Base-by-base conservation (phyloP, 2,329 filamentous ascomycete genomes). In the Akanthomyces dipterigenus region DNA sequence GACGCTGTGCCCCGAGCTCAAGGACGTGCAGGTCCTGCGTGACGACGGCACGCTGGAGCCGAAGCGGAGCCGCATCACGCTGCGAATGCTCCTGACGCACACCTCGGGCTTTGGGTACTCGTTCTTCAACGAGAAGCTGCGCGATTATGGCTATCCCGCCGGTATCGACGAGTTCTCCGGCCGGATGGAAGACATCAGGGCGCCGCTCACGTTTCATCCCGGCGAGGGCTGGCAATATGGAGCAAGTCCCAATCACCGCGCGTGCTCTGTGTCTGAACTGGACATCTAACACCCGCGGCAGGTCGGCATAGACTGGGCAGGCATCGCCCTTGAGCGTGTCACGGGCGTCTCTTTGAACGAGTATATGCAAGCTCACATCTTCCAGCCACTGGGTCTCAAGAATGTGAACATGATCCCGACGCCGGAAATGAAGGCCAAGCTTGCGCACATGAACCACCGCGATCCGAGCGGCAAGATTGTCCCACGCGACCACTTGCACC, bases 161-260 rank as follows among this genome's bases (percentile, higher is more conserved):
- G 82, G 83, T 0, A 67, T 79, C 5, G 82, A 88, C 60, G 85
- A 88, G 67, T 83, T 88, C 66, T 79, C 78, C 0, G 81, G 81
- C 0, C 75, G 82, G 6, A 67, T 78, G 18, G 75, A 77, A 36
- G 84, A 84, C 26, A 73, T 87, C 48, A 67, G 78, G 40, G 68
- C 72, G 61, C 82, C 86, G 1, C 70, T 90, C 18, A 69, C 88
- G 1, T 84, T 86, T 64, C 84, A 89, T 64, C 87, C 87, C 0
- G 86, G 86, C 0, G 78, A 80, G 26, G 75, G 75, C 3, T 89
- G 84, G 82, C 78, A 83, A 61, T 88, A 89, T 24, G 81, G 82
- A 0, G 79, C 83, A 70, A 74, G 76, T 72, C 60, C n/a, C 28
- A 3, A 0, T n/a, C 22, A 1, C 1, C 14, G 5, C 20, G 11